Evolutionary conservation across 2,329 filamentous ascomycete species (phyloP), one percentile per base, ranked within the genome.

Genomic region (Furcasterigmium furcatum): DNA sequence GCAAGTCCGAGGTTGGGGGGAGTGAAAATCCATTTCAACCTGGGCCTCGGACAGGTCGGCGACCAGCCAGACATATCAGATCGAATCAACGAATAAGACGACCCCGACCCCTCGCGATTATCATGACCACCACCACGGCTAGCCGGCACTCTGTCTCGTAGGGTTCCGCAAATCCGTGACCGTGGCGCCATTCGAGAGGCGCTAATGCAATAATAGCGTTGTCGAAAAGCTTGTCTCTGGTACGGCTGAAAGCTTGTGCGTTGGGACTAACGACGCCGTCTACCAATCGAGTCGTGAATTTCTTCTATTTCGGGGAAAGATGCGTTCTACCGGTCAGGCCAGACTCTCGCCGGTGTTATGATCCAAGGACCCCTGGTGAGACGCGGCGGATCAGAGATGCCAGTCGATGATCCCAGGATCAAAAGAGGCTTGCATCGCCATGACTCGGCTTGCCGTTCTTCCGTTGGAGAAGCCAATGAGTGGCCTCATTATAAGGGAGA

Each of bases 201-300:
- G 40, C 40, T 42, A 42, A 32, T 42, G 40, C 40, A 42, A 4
- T 27, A 27, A 25, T 34, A 42, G 40, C 20, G 27, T 12, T 20
- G 21, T 25, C 8, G 16, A 42, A 41, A 42, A 42, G 40, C 40
- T 42, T 42, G 40, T 42, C 27, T 32, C 34, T 19, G 19, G 24
- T 21, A 25, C 40, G 29, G 40, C 40, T 42, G 40, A 42, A 42
- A 34, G 40, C 25, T 42, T 34, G 29, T 22, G 9, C 7, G 9
- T 22, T 19, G 40, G 24, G n/a, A 19, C 29, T 34, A 21, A 40
- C 18, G 10, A n/a, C 10, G 12, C 22, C n/a, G n/a, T 29, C 25
- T 13, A 24, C 38, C 21, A 40, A 24, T 25, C 14, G 38, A n/a
- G 13, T 10, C 22, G n/a, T 18, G 18, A 12, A 13, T n/a, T 38